Evolutionary conservation across 2,329 filamentous ascomycete genomes (phyloP), one percentile per base, ranked within the genome.

Genomic region (Tolypocladium sp.): DNA sequence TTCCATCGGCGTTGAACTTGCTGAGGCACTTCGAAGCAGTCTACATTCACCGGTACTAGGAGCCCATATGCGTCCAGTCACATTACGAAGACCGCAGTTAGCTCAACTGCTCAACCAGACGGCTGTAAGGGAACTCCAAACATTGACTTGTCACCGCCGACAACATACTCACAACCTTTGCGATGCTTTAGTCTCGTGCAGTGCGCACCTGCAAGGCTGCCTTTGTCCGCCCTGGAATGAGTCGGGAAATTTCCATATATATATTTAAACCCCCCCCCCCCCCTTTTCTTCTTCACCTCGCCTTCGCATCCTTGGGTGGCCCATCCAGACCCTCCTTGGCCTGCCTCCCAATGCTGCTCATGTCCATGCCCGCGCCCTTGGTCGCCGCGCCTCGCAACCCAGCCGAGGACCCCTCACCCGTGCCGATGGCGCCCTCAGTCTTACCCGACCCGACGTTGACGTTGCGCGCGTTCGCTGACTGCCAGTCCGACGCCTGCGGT

Each of bases 1-100:
- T 79, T 64, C 85, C 85, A 71, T 87, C 83, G 64, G 81, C 69
- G 74, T 93, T 94, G 74, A 88, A 82, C 77, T 96, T 97, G 86
- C 91, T 94, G 71, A 99, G 83, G 62, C 92, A 93, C 82, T 99
- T 99, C n/a, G n/a, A n/a, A n/a, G n/a, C n/a, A n/a, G n/a, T n/a
- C n/a, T n/a, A n/a, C n/a, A n/a, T n/a, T n/a, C n/a, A n/a, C n/a
- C n/a, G n/a, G n/a, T n/a, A n/a, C n/a, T n/a, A n/a, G n/a, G n/a
- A n/a, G n/a, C n/a, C n/a, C n/a, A n/a, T n/a, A n/a, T n/a, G n/a
- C n/a, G n/a, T n/a, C n/a, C n/a, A n/a, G n/a, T n/a, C n/a, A n/a
- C n/a, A n/a, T n/a, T n/a, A n/a, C n/a, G n/a, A n/a, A n/a, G n/a
- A n/a, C n/a, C n/a, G n/a, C n/a, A n/a, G n/a, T n/a, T n/a, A n/a